Evolutionary conservation across 768 basidiomycete species (phyloP).

Genomic region (Gloeopeniophorella convolvens): DNA sequence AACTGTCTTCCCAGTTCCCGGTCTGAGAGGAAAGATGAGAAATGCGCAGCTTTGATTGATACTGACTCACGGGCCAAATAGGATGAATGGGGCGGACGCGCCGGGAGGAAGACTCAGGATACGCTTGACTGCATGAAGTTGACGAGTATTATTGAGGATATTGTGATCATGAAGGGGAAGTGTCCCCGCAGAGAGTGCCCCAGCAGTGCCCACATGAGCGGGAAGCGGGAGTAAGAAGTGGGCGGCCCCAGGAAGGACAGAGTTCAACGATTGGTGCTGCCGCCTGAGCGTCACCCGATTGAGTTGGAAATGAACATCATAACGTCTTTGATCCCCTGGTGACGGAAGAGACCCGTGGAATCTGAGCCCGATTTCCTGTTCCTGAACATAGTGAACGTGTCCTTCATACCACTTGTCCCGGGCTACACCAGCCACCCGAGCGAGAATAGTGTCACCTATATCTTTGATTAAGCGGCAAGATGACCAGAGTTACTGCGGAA

Average conservation of each 20-base stretch:
- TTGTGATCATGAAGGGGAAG: slow-evolving; percentile 23
- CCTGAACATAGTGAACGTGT: background rate
- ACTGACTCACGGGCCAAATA: slow-evolving; percentile 57
- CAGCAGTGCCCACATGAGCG: slow-evolving; percentile 2
- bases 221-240: slow-evolving; percentile 42
- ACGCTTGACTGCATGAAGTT: slow-evolving; percentile 44
- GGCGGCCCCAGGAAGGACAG: slow-evolving; percentile 34
- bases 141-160: slow-evolving; percentile 39
- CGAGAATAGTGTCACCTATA: slow-evolving; percentile 1
- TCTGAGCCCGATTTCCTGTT: slow-evolving; percentile 27
- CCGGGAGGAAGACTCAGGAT: slow-evolving; percentile 42
- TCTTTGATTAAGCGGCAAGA: too few relatives aligned
- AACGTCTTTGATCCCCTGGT: slow-evolving; percentile 32
- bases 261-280: slow-evolving; percentile 47
- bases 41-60: background rate
- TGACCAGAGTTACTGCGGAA: too few relatives aligned
- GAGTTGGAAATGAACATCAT: slow-evolving; percentile 50
- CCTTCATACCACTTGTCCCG: slow-evolving; percentile 8
- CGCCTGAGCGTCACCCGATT: slow-evolving; percentile 48
- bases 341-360: slow-evolving; percentile 39
- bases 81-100: slow-evolving; percentile 43
- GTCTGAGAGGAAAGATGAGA: slow-evolving; percentile 29
- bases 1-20: slow-evolving; percentile 64
- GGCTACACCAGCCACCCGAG: background rate
- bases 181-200: slow-evolving; percentile 20